These are phyloP conservation scores for Insectozyma bohioensis DNA, from an alignment of 1,139 yeast genomes.

Conservation along the genomic window DNA sequence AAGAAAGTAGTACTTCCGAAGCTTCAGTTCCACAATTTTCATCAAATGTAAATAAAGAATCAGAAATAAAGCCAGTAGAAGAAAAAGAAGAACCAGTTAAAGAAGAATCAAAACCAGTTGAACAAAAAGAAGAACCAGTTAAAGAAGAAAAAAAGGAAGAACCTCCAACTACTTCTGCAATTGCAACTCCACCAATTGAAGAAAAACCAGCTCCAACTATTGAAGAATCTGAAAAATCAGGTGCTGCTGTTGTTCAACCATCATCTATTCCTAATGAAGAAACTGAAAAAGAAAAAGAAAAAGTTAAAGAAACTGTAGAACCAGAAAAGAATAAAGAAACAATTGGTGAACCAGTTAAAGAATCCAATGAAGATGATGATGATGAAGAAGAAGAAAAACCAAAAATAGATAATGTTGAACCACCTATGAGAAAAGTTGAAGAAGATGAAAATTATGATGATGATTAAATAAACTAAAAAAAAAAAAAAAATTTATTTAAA, in stretches of 20 bases:
- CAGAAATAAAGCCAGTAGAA: too few species aligned
- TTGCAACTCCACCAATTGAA: slow-evolving; percentile 34
- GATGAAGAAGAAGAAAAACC: slow-evolving; percentile 28
- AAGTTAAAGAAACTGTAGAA: slow-evolving; percentile 2
- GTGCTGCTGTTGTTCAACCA: too few species aligned
- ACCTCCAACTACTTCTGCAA: slow-evolving; percentile 10
- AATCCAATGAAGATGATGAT: slow-evolving; percentile 42
- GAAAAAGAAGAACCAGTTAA: too few species aligned
- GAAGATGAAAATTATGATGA: slow-evolving; percentile 87
- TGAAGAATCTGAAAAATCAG: slow-evolving; percentile 3
- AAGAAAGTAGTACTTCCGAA: too few species aligned
- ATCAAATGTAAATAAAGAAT: not conserved
- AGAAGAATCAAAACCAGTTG: too few species aligned
- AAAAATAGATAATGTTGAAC: slow-evolving; percentile 44
- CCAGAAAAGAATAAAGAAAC: slow-evolving; percentile 1
- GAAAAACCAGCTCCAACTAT: slow-evolving; percentile 5
- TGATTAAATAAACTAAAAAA: slow-evolving; percentile 30
- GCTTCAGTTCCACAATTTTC: too few species aligned
- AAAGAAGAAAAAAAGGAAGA: slow-evolving; percentile 7
- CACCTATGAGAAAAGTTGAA: slow-evolving; percentile 73
- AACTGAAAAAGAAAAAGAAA: slow-evolving; percentile 1
- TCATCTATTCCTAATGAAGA: slow-evolving; percentile 1
- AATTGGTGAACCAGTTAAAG: slow-evolving; percentile 19
- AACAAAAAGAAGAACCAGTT: not conserved
- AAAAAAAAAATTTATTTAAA: not conserved